phyloP scores from a whole-genome alignment of 2,329 filamentous ascomycete genomes.

The Colletotrichum gloeosporioides region DNA sequence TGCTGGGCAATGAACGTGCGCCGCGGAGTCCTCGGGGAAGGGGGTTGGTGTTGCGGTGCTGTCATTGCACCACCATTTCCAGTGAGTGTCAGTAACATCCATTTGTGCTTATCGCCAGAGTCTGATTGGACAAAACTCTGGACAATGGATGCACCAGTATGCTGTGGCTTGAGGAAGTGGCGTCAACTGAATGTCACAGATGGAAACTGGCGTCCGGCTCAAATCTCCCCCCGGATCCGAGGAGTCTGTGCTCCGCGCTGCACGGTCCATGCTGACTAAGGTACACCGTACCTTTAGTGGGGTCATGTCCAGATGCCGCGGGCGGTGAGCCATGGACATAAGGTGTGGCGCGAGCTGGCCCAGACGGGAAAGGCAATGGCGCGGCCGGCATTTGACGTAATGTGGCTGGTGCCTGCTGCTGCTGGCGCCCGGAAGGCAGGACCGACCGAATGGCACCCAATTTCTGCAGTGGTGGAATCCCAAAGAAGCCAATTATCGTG shows the following conservation, averaged over 20 bases:
- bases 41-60: not conserved
- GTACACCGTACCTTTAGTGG: too few species aligned
- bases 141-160: not conserved
- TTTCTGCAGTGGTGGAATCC: slow-evolving; percentile 9
- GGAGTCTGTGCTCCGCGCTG: not conserved
- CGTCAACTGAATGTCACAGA: not conserved
- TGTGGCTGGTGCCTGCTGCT: not conserved
- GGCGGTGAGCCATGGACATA: not conserved
- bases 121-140: not conserved
- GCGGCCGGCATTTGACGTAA: not conserved
- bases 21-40: not conserved
- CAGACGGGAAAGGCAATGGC: not conserved
- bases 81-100: not conserved
- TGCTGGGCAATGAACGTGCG: not conserved
- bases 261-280: too few species aligned
- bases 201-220: not conserved
- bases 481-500: not conserved
- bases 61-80: not conserved
- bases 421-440: not conserved
- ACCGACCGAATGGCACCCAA: not conserved
- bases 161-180: not conserved
- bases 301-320: not conserved
- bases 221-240: not conserved
- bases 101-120: not conserved
- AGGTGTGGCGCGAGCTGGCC: slow-evolving; percentile 1